phyloP scores from a whole-genome alignment of 306 rosid genomes.

The Quillaja saponaria region DNA sequence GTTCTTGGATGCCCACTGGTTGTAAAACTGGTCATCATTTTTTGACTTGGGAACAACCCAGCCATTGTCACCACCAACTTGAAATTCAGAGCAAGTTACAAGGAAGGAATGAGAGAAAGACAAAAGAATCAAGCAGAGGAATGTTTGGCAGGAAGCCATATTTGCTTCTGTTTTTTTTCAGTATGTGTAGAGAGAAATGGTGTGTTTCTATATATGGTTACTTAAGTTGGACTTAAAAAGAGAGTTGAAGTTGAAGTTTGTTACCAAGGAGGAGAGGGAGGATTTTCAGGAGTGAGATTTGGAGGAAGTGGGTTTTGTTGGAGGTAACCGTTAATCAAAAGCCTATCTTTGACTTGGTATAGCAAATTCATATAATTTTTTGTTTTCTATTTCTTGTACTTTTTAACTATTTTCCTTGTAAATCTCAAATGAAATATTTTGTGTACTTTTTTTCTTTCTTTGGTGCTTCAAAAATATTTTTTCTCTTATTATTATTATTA shows the following conservation, averaged over 20 bases:
- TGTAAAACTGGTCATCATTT: constrained; percentile 38
- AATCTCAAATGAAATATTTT: too few species aligned
- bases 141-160: constrained; percentile 36
- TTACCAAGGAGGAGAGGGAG: constrained; percentile 42
- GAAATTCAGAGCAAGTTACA: constrained; percentile 44
- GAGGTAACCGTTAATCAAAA: constrained; percentile 3
- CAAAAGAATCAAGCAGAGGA: constrained; percentile 35
- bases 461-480: too few species aligned
- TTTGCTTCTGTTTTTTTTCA: constrained; percentile 17
- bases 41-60: constrained; percentile 65
- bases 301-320: constrained; percentile 41
- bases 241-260: constrained; percentile 22
- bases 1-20: constrained; percentile 74
- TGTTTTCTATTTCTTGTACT: neutral
- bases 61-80: constrained; percentile 60
- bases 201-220: too few species aligned
- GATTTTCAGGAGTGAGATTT: constrained; percentile 45
- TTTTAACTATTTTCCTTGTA: too few species aligned
- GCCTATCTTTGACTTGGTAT: constrained; percentile 43
- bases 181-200: neutral
- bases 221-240: constrained; percentile 37
- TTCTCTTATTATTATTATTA: too few species aligned
- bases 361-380: too few species aligned
- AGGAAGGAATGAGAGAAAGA: constrained; percentile 21
- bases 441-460: too few species aligned